phyloP scores from a whole-genome alignment of 2,329 filamentous ascomycete species.

The Epichloe coenophiala region DNA sequence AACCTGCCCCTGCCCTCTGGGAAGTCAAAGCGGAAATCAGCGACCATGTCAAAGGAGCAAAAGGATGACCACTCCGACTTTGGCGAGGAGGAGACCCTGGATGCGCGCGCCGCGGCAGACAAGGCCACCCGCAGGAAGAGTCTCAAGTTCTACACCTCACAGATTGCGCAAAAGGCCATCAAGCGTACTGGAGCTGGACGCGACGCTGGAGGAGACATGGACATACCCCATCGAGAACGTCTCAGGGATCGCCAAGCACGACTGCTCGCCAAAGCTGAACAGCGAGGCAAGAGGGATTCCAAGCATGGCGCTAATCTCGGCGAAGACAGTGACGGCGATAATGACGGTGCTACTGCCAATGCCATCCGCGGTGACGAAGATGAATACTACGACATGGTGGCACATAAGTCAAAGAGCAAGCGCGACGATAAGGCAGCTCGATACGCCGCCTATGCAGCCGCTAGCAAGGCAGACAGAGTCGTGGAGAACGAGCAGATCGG shows the following conservation, averaged over 20 bases:
- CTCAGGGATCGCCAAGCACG: constrained; percentile 74
- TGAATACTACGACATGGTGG: constrained; percentile 85
- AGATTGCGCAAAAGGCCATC: constrained; percentile 89
- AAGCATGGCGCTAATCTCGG: constrained; percentile 53
- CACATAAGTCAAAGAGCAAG: constrained; percentile 55
- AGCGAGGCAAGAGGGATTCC: constrained; percentile 55
- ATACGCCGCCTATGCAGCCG: constrained; percentile 41
- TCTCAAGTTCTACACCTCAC: constrained; percentile 93
- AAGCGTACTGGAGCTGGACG: constrained; percentile 62
- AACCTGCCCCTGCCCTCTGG: constrained; percentile 40
- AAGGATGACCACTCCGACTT: constrained; percentile 70
- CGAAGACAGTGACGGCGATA: constrained; percentile 56
- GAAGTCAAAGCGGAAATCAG: constrained; percentile 25
- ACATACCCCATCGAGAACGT: constrained; percentile 81
- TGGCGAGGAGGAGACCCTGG: constrained; percentile 74
- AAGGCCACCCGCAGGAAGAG: constrained; percentile 86
- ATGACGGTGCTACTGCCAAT: constrained; percentile 37
- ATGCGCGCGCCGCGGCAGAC: constrained; percentile 65
- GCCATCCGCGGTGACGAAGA: constrained; percentile 46
- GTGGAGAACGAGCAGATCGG: constrained; percentile 57
- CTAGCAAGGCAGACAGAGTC: constrained; percentile 49
- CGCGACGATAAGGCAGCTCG: constrained; percentile 55
- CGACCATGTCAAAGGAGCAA: constrained; percentile 24
- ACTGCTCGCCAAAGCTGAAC: constrained; percentile 78
- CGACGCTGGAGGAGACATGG: constrained; percentile 64